Base-by-base conservation (phyloP, 2,329 filamentous ascomycete genomes). In the Pyrenophora seminiperda region DNA sequence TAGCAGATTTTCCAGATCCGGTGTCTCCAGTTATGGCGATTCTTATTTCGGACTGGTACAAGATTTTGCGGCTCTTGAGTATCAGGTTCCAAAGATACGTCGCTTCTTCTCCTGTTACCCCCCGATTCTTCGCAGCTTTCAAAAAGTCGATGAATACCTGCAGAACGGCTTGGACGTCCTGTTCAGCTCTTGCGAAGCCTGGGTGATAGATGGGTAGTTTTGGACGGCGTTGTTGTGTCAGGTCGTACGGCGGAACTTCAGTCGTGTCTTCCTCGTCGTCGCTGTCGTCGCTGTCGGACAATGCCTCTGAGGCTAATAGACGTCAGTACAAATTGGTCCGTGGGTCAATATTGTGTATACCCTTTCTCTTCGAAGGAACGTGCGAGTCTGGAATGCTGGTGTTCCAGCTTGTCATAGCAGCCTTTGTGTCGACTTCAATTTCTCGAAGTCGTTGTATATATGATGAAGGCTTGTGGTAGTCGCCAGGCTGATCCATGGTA, bases 191-290 rank as follows among this genome's bases (percentile, higher is more conserved):
- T n/a, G 43, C 27, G 33, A 60, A 54, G 0, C 39, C 47, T 7
- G 61, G 61, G 31, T 62, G 59, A 27, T 56, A 62, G 10, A 59
- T 57, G 0, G 59, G 59, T 19, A 63, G 27, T 7, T 47, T 44
- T 0, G 56, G 56, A 2, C 34, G 49, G 7, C 15, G 20, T 34
- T 61, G 38, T 11, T 41, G 32, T 9, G 43, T 34, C 6, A 53
- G 56, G 32, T 61, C 52, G 19, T 58, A 49, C 2, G 41, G 15
- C 4, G 30, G 27, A 3, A 53, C 44, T 3, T 30, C 19, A 4
- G 39, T 40, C n/a, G 47, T 41, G 24, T 46, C 44, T 10, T 24
- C 13, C 6, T 44, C 49, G n/a, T 48, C 24, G 9, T 50, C 41
- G 19, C 24, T 41, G 24, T 32, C 22, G 1, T 44, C 52, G 15